A percentile compares a stretch with the other conserved stretches of the same genome.
Conservation (phyloP, 202 grass and related monocot genomes). For the Hordeum pubiflorum region DNA sequence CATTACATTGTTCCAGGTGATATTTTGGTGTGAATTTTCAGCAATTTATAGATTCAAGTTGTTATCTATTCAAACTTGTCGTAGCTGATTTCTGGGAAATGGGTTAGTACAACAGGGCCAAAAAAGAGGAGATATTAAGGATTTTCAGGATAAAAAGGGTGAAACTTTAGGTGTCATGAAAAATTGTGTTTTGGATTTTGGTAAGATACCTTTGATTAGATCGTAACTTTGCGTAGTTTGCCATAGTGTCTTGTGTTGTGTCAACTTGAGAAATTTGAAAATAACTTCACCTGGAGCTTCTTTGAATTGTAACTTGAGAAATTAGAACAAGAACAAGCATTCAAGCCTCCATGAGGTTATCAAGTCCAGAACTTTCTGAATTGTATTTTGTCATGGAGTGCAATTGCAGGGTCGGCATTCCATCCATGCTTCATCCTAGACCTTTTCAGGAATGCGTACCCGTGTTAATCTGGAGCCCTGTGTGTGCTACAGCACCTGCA, state of each 20-base stretch:
- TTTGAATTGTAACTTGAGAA: background rate
- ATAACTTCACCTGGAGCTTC: background rate
- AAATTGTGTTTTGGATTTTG: background rate
- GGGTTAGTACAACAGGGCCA: background rate
- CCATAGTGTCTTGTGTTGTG: background rate
- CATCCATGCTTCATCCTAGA: background rate
- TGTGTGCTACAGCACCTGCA: background rate
- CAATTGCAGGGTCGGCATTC: background rate
- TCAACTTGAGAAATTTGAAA: conserved; percentile 6
- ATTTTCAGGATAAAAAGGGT: background rate
- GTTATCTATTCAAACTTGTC: background rate
- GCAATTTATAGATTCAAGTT: background rate
- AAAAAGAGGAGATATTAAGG: background rate
- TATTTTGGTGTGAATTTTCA: conserved; percentile 13
- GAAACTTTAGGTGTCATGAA: background rate
- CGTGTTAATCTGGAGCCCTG: background rate
- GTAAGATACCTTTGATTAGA: background rate
- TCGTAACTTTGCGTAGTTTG: background rate
- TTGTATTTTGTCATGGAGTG: background rate
- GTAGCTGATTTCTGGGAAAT: conserved; percentile 10
- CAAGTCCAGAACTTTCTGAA: background rate
- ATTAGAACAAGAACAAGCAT: background rate
- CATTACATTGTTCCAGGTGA: conserved; percentile 38
- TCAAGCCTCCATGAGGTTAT: background rate
- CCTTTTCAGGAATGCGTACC: background rate